Evolutionary conservation across 2,329 filamentous ascomycete genomes (phyloP).

Genomic region (Ilyonectria mors-panacis): DNA sequence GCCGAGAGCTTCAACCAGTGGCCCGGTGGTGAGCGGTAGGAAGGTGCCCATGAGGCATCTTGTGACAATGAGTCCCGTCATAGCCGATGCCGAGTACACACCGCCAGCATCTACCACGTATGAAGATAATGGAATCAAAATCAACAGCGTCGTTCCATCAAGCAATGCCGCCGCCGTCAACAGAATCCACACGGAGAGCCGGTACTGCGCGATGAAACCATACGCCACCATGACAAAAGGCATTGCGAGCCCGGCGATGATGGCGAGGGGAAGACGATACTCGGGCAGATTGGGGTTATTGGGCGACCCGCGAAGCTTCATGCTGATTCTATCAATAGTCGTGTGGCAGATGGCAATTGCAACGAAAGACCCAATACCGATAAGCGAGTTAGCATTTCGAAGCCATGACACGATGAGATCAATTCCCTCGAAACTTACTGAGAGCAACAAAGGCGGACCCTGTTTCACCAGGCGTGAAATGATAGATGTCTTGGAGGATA

Average conservation of each 20-base stretch:
- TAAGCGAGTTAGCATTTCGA: background rate
- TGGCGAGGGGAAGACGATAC: slow-evolving; percentile 67
- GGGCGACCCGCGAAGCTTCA: slow-evolving; percentile 59
- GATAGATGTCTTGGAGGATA: slow-evolving; percentile 64
- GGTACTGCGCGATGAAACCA: slow-evolving; percentile 65
- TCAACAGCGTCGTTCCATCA: slow-evolving; percentile 62
- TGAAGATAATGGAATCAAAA: slow-evolving; percentile 65
- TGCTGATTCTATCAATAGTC: slow-evolving; percentile 68
- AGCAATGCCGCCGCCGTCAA: slow-evolving; percentile 61
- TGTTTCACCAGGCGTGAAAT: slow-evolving; percentile 64
- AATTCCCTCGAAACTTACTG: slow-evolving; percentile 14
- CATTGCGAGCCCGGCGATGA: slow-evolving; percentile 62
- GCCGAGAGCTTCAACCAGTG: slow-evolving; percentile 63
- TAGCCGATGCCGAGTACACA: slow-evolving; percentile 68
- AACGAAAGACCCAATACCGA: slow-evolving; percentile 64
- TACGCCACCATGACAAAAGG: slow-evolving; percentile 63
- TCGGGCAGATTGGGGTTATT: slow-evolving; percentile 64
- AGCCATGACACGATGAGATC: background rate
- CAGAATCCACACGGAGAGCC: slow-evolving; percentile 59
- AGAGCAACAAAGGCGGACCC: slow-evolving; percentile 65
- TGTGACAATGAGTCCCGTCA: slow-evolving; percentile 70
- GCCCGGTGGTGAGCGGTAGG: slow-evolving; percentile 65
- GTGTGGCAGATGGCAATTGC: slow-evolving; percentile 66
- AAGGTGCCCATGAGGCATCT: slow-evolving; percentile 71
- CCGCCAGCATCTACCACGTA: slow-evolving; percentile 73